These are phyloP conservation scores for Globisporangium paddicum DNA, from an alignment of 352 stramenopile species.

Conservation along the genomic window DNA sequence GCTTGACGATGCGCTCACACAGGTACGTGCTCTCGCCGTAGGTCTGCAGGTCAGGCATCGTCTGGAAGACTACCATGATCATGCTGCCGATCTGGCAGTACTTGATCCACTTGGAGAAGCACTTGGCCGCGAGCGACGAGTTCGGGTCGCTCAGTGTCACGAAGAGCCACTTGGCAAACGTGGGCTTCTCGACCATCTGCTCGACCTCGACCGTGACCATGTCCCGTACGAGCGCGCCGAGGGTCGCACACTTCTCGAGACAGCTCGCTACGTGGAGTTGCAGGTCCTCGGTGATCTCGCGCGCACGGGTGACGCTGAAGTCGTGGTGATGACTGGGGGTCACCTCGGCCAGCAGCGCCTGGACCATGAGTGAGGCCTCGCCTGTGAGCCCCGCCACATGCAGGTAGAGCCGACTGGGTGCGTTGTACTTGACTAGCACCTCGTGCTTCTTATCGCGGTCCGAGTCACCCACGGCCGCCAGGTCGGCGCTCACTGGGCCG, in stretches of 20 bases:
- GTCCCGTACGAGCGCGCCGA: conserved; percentile 52
- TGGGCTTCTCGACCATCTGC: conserved; percentile 24
- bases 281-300: conserved; percentile 50
- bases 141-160: conserved; percentile 36
- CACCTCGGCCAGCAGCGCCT: conserved; percentile 42
- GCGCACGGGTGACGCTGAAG: conserved; percentile 35
- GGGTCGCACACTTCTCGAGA: conserved; percentile 45
- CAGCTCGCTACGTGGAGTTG: conserved; percentile 44
- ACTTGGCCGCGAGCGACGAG: conserved; percentile 35
- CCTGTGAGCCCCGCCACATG: conserved; percentile 53
- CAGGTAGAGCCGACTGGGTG: conserved; percentile 61
- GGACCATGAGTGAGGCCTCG: conserved; percentile 62
- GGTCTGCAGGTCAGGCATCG: conserved; percentile 72
- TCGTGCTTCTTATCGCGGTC: conserved; percentile 58
- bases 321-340: conserved; percentile 15
- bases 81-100: conserved; percentile 70
- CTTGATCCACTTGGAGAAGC: conserved; percentile 49
- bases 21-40: conserved; percentile 58
- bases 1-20: conserved; percentile 51
- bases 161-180: conserved; percentile 30
- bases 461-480: conserved; percentile 20
- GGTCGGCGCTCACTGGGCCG: background rate
- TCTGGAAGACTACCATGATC: conserved; percentile 73
- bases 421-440: conserved; percentile 78
- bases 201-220: conserved; percentile 55